These are phyloP conservation scores for Zasmidium cellare DNA, from an alignment of 2,329 filamentous ascomycete species.

Conservation along the genomic window DNA sequence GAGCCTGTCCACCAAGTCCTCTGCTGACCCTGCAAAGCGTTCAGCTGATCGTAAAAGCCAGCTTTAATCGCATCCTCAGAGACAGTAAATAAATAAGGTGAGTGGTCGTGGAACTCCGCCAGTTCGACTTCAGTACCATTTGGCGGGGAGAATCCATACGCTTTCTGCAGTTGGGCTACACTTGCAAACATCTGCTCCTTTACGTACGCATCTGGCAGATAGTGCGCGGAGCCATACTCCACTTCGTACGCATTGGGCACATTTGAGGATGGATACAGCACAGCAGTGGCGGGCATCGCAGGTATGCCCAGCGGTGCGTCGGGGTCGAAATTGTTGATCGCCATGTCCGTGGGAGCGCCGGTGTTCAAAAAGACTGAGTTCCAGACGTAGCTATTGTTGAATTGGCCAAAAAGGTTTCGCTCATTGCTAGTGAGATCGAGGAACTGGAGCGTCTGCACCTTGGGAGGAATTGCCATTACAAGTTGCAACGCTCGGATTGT, in stretches of 20 bases:
- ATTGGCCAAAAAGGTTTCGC: constrained; percentile 38
- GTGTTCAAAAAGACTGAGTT: constrained; percentile 21
- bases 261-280: not conserved
- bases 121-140: constrained; percentile 16
- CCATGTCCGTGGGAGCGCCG: constrained; percentile 20
- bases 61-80: constrained; percentile 24
- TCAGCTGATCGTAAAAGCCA: constrained; percentile 30
- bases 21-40: constrained; percentile 27
- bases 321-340: constrained; percentile 19
- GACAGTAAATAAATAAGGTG: constrained; percentile 29
- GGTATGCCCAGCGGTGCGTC: constrained; percentile 17
- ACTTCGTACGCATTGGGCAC: constrained; percentile 11
- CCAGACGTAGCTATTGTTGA: constrained; percentile 33
- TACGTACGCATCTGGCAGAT: constrained; percentile 15
- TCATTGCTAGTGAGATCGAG: constrained; percentile 39
- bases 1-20: constrained; percentile 32
- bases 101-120: constrained; percentile 27
- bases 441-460: constrained; percentile 39
- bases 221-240: constrained; percentile 16
- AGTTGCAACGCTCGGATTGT: constrained; percentile 43
- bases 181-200: constrained; percentile 16
- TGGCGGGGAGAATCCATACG: not conserved
- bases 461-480: constrained; percentile 46
- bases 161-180: constrained; percentile 1
- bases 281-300: constrained; percentile 19